A percentile compares a stretch with the other conserved stretches of the same genome.
Evolutionary conservation across 331 rosid genomes (phyloP).

Genomic region (Stylosanthes scabra): DNA sequence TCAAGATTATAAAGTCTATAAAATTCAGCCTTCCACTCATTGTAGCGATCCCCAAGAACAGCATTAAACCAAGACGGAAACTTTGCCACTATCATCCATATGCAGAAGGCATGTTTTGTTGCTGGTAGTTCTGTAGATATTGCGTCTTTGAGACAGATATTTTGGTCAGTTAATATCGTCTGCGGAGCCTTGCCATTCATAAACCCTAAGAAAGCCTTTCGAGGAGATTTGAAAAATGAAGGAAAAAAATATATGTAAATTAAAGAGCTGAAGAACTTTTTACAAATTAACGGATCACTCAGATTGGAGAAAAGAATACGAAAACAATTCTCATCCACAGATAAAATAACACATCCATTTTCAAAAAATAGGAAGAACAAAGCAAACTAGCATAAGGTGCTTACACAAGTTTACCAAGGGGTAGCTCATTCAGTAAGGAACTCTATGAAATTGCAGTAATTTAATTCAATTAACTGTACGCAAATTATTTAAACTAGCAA

Average conservation of each 20-base stretch:
- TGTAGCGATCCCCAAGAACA: conserved; percentile 93
- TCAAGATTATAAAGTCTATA: conserved; percentile 85
- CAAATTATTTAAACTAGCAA: conserved; percentile 27
- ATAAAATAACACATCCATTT: conserved; percentile 11
- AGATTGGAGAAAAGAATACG: not conserved
- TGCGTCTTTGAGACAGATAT: conserved; percentile 90
- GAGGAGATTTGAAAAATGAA: conserved; percentile 33
- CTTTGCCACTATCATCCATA: conserved; percentile 98
- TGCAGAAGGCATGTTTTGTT: conserved; percentile 88
- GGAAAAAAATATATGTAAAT: conserved; percentile 45
- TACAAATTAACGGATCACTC: conserved; percentile 30
- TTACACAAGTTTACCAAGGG: conserved; percentile 21
- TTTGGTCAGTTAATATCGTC: conserved; percentile 92
- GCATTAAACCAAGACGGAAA: conserved; percentile 99
- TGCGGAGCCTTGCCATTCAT: conserved; percentile 94
- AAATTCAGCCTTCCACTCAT: conserved; percentile 95
- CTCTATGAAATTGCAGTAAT: conserved; percentile 23
- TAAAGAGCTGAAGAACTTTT: conserved; percentile 32
- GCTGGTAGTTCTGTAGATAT: conserved; percentile 74
- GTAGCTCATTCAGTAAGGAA: conserved; percentile 16
- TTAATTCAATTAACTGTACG: conserved; percentile 3
- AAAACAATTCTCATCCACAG: conserved; percentile 29
- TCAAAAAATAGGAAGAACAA: conserved; percentile 27
- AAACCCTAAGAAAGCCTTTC: conserved; percentile 92
- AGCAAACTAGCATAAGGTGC: conserved; percentile 14